Evolutionary conservation across 257 asterid genomes (phyloP).

Genomic region (Solanum lignicaule): DNA sequence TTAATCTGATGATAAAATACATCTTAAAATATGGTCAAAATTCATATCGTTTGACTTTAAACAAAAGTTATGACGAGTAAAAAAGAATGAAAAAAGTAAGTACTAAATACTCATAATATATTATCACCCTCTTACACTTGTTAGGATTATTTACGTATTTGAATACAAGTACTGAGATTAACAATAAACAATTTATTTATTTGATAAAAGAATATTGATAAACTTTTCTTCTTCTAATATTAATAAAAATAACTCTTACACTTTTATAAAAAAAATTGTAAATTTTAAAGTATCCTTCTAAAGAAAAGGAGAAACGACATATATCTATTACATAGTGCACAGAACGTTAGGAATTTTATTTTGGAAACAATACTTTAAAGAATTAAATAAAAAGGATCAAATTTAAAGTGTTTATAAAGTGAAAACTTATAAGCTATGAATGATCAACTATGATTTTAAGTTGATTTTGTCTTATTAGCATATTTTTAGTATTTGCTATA

Average conservation of each 20-base stretch:
- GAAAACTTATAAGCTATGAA: neutral
- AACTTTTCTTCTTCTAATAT: neutral
- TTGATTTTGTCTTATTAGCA: neutral
- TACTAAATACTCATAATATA: neutral
- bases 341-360: neutral
- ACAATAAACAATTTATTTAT: too few species aligned
- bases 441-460: neutral
- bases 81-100: too few species aligned
- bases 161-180: too few species aligned
- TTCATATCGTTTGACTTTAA: too few species aligned
- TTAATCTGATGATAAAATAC: too few species aligned
- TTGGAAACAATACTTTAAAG: neutral
- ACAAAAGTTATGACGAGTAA: neutral
- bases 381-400: too few species aligned
- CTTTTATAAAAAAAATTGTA: too few species aligned
- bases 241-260: too few species aligned
- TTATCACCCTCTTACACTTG: neutral
- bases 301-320: neutral
- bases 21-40: too few species aligned
- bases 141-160: too few species aligned
- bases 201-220: too few species aligned
- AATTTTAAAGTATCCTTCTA: neutral
- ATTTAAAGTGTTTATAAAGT: too few species aligned
- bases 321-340: neutral
- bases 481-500: neutral